phyloP scores from a whole-genome alignment of 345 rosid genomes.

The Raphanus sativus region DNA sequence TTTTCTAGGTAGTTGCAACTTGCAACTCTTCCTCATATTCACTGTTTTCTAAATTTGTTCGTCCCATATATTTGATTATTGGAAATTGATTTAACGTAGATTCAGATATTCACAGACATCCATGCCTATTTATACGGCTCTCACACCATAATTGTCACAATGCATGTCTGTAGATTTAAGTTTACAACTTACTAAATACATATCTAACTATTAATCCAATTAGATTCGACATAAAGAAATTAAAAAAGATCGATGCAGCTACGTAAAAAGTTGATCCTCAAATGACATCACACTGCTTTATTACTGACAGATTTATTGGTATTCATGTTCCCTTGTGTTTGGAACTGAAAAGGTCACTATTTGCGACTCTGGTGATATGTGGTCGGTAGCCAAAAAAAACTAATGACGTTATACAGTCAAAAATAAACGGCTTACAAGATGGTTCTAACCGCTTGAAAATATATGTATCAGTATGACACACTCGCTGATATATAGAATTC shows the following conservation, averaged over 20 bases:
- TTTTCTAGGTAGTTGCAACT: not conserved
- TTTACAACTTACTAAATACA: not conserved
- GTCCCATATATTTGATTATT: not conserved
- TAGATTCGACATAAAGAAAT: not conserved
- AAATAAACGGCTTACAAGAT: not conserved
- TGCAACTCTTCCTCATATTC: not conserved
- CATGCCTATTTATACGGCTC: not conserved
- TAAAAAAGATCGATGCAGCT: not conserved
- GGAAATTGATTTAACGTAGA: slow-evolving; percentile 16
- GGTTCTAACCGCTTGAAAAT: not conserved
- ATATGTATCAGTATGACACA: no score
- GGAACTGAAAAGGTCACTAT: not conserved
- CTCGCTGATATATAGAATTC: no score
- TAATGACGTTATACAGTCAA: not conserved
- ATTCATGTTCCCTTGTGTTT: slow-evolving; percentile 6
- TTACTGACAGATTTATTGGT: not conserved
- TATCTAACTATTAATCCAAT: not conserved
- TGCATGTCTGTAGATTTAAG: slow-evolving; percentile 2
- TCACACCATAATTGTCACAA: slow-evolving; percentile 1
- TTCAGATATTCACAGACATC: slow-evolving; percentile 13
- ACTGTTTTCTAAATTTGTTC: not conserved
- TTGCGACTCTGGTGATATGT: not conserved
- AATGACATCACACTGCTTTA: no score
- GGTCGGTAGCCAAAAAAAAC: not conserved
- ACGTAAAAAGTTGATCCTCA: not conserved